Percentiles rank a stretch among this genome's conserved stretches.
These are phyloP conservation scores for Helianthus tuberosus DNA, from an alignment of 129 eudicot genomes.

Conservation along the genomic window DNA sequence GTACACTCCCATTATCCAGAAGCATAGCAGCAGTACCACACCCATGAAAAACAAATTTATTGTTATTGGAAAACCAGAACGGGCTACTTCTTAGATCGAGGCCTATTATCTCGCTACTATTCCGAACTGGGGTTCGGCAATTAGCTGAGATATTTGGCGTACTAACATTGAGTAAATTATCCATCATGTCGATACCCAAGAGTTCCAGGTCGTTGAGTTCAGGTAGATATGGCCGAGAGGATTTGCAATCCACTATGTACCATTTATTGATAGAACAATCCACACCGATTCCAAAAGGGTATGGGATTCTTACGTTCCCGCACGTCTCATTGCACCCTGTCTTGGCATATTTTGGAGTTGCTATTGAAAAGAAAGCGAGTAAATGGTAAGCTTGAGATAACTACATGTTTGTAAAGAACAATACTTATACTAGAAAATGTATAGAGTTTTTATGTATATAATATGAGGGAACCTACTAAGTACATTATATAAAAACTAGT, in stretches of 20 bases:
- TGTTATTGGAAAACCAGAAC: not conserved
- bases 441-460: too few species aligned
- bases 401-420: not conserved
- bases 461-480: too few species aligned
- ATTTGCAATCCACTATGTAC: constrained; percentile 26
- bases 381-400: not conserved
- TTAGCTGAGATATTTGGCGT: constrained; percentile 16
- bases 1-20: too few species aligned
- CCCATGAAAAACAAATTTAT: not conserved
- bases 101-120: not conserved
- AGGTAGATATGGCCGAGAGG: constrained; percentile 20
- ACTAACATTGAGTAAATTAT: constrained; percentile 6
- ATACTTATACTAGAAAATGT: too few species aligned
- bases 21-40: too few species aligned
- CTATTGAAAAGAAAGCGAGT: not conserved
- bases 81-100: constrained; percentile 4
- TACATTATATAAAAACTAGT: too few species aligned
- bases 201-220: constrained; percentile 2
- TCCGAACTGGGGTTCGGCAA: constrained; percentile 4
- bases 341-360: not conserved
- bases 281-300: constrained; percentile 26
- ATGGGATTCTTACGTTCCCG: not conserved
- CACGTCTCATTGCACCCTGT: not conserved
- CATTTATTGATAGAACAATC: constrained; percentile 20
- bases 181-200: not conserved